Evolutionary conservation across 2,329 filamentous ascomycete genomes (phyloP).

Genomic region (Ophidiomyces ophidiicola): DNA sequence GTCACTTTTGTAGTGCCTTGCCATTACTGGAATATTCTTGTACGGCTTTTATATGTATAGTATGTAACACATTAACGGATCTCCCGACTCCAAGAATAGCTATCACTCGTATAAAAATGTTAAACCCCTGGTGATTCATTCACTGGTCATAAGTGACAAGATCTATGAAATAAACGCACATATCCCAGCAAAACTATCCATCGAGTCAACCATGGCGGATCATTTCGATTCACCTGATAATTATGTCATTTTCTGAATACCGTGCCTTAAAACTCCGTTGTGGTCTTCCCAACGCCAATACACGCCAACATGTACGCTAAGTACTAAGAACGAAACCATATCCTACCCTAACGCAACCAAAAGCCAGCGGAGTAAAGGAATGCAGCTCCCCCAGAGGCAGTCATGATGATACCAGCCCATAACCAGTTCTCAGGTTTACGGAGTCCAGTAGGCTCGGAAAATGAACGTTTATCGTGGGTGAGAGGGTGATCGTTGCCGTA

Average conservation of each 20-base stretch:
- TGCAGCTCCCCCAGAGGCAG: slow-evolving; percentile 32
- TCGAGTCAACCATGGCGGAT: slow-evolving; percentile 3
- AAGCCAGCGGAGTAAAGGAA: slow-evolving; percentile 20
- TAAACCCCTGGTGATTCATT: too few species aligned
- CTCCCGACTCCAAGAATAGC: too few species aligned
- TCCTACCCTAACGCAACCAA: background rate
- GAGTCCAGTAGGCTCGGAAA: slow-evolving; percentile 22
- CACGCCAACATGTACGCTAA: background rate
- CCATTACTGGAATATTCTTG: too few species aligned
- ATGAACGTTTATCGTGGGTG: slow-evolving; percentile 16
- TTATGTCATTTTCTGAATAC: slow-evolving; percentile 5
- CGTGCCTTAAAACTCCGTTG: slow-evolving; percentile 4
- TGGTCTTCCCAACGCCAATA: slow-evolving; percentile 6
- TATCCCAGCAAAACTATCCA: background rate
- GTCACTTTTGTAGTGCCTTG: too few species aligned
- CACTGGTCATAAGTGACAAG: background rate
- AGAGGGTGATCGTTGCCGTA: slow-evolving; percentile 9
- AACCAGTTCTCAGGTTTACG: slow-evolving; percentile 34
- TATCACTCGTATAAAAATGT: too few species aligned
- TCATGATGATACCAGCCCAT: slow-evolving; percentile 40
- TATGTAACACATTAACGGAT: too few species aligned
- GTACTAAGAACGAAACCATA: background rate
- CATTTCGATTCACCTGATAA: background rate
- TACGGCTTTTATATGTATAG: too few species aligned
- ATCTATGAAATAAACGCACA: background rate